These are phyloP conservation scores for Suillus sp. DNA, from an alignment of 768 basidiomycete species.

Conservation along the genomic window DNA sequence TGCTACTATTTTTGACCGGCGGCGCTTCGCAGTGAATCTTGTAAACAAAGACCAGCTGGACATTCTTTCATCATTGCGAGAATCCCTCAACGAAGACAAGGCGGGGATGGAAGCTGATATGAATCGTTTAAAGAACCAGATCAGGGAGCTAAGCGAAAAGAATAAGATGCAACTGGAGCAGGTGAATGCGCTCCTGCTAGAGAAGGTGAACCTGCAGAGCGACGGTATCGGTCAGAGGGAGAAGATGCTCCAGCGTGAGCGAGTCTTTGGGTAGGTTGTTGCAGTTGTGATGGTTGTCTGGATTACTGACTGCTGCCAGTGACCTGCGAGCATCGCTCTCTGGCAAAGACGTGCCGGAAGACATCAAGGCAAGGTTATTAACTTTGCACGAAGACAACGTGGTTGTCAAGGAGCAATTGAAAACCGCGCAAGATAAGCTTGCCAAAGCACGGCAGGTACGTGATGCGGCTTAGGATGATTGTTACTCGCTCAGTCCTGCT, in stretches of 20 bases:
- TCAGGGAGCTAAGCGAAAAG: slow-evolving; percentile 77
- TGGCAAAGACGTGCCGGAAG: slow-evolving; percentile 80
- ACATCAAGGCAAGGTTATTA: slow-evolving; percentile 73
- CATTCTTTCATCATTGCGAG: slow-evolving; percentile 81
- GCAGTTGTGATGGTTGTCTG: slow-evolving; percentile 5
- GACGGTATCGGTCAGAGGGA: slow-evolving; percentile 92
- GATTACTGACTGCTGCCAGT: slow-evolving; percentile 39
- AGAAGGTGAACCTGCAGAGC: slow-evolving; percentile 89
- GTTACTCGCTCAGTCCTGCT: slow-evolving; percentile 1
- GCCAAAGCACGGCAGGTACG: slow-evolving; percentile 74
- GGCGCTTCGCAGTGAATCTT: slow-evolving; percentile 63
- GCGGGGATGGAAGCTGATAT: slow-evolving; percentile 70
- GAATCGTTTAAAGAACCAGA: slow-evolving; percentile 60
- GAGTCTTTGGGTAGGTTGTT: slow-evolving; percentile 71
- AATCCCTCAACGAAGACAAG: slow-evolving; percentile 90
- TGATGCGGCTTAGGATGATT: neutral
- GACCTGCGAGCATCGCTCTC: slow-evolving; percentile 77
- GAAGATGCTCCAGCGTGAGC: slow-evolving; percentile 81
- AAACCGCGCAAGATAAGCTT: slow-evolving; percentile 75
- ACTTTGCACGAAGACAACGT: slow-evolving; percentile 79
- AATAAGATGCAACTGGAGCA: slow-evolving; percentile 91
- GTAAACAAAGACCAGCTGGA: slow-evolving; percentile 94
- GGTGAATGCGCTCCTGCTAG: slow-evolving; percentile 79
- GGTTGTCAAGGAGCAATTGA: slow-evolving; percentile 67
- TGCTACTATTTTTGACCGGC: slow-evolving; percentile 11